Evolutionary conservation across 1,139 yeast species (phyloP).

Genomic region (Arxiozyma heterogenica): DNA sequence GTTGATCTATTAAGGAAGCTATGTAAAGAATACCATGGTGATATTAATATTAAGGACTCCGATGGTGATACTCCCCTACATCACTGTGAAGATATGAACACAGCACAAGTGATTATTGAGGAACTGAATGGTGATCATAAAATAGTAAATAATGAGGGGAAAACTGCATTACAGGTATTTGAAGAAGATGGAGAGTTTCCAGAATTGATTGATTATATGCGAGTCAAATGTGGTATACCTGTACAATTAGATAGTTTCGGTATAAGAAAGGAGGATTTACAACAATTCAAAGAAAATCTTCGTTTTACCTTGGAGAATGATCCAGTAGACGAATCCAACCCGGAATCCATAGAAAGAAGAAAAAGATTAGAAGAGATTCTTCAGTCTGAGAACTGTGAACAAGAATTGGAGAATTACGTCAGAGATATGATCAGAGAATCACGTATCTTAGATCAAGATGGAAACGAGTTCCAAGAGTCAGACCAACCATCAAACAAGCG

Average conservation of each 20-base stretch:
- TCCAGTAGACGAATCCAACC: conserved; percentile 33
- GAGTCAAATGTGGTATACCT: conserved; percentile 37
- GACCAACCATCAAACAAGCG: conserved; percentile 22
- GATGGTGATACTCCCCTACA: conserved; percentile 97
- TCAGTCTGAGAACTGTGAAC: conserved; percentile 70
- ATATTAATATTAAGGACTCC: conserved; percentile 67
- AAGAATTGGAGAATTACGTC: conserved; percentile 60
- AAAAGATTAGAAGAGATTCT: conserved; percentile 60
- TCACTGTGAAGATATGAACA: conserved; percentile 63
- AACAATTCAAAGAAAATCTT: conserved; percentile 34
- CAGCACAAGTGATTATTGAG: conserved; percentile 59
- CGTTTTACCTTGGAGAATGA: conserved; percentile 49
- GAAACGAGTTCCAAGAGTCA: conserved; percentile 3
- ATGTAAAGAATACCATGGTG: conserved; percentile 53
- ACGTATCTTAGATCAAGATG: conserved; percentile 28
- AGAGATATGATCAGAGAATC: conserved; percentile 54
- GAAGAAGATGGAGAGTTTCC: conserved; percentile 85
- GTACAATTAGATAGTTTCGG: conserved; percentile 34
- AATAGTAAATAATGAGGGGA: conserved; percentile 59
- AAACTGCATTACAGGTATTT: conserved; percentile 56
- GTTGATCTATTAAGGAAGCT: conserved; percentile 53
- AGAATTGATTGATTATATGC: conserved; percentile 60
- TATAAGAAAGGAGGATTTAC: conserved; percentile 38
- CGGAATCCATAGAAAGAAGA: conserved; percentile 48
- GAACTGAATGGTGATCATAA: conserved; percentile 57